These are phyloP conservation scores for Penicillium malachiteum DNA, from an alignment of 495 filamentous ascomycete genomes.

Conservation along the genomic window DNA sequence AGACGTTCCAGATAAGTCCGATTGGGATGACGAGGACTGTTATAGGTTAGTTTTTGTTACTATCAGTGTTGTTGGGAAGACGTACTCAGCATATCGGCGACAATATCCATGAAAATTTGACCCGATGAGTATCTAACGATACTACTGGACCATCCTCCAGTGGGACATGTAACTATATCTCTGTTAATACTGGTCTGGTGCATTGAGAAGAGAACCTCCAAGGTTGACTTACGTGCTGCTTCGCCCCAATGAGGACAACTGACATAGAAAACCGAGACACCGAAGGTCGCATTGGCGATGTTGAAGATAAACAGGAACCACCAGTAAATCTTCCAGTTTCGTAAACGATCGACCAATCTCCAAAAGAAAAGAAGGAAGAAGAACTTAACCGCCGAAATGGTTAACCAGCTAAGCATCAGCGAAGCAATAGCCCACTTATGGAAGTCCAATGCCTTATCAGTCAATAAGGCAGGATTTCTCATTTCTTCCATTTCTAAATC, in stretches of 20 bases:
- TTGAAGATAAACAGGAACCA: neutral
- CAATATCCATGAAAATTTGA: neutral
- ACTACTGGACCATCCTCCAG: neutral
- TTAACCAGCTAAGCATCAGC: neutral
- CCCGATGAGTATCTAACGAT: neutral
- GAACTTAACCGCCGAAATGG: neutral
- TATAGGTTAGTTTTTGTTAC: neutral
- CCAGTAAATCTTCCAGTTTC: neutral
- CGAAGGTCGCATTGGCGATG: neutral
- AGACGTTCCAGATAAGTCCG: neutral
- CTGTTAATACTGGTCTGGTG: no score
- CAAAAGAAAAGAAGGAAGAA: neutral
- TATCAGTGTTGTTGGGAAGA: neutral
- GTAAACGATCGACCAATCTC: slow-evolving; percentile 1
- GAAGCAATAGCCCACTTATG: neutral
- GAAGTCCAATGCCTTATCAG: neutral
- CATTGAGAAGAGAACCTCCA: neutral
- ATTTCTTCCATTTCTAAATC: no score
- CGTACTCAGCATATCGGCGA: neutral
- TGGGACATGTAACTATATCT: neutral
- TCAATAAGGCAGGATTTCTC: no score
- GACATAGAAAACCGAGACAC: neutral
- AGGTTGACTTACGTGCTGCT: neutral
- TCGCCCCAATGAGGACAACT: slow-evolving; percentile 2
- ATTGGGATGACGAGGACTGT: neutral